These are phyloP conservation scores for Hyparrhenia diplandra DNA, from an alignment of 176 grass and related monocot species.

Conservation along the genomic window DNA sequence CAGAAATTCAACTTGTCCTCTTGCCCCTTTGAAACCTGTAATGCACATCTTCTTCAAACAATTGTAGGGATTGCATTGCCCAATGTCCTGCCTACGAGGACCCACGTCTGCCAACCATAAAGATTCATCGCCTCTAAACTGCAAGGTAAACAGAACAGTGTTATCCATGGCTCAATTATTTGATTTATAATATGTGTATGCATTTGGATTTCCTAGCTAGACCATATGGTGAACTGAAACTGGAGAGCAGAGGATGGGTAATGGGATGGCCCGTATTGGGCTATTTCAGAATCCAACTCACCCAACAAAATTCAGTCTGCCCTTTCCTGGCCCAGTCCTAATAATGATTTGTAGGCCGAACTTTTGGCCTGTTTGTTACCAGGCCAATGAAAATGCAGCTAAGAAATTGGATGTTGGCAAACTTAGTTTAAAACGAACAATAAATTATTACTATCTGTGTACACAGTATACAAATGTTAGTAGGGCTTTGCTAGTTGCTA, in stretches of 20 bases:
- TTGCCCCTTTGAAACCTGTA: slow-evolving; percentile 2
- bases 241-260: too few relatives aligned
- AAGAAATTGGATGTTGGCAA: too few relatives aligned
- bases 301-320: background rate
- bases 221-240: too few relatives aligned
- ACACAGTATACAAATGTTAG: too few relatives aligned
- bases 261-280: too few relatives aligned
- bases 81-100: background rate
- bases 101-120: background rate
- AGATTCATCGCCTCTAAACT: background rate
- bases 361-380: too few relatives aligned
- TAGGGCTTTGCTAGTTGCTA: too few relatives aligned
- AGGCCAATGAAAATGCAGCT: too few relatives aligned
- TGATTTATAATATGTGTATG: background rate
- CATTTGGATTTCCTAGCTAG: background rate
- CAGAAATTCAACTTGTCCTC: slow-evolving; percentile 2
- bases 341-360: too few relatives aligned
- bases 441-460: too few relatives aligned
- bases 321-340: background rate
- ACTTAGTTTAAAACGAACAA: too few relatives aligned
- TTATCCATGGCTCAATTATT: background rate
- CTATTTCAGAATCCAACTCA: too few relatives aligned
- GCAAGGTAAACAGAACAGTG: background rate
- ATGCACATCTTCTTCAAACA: background rate
- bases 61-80: background rate